Conservation (phyloP, 2,329 filamentous ascomycete genomes). For the Apiospora marii region DNA sequence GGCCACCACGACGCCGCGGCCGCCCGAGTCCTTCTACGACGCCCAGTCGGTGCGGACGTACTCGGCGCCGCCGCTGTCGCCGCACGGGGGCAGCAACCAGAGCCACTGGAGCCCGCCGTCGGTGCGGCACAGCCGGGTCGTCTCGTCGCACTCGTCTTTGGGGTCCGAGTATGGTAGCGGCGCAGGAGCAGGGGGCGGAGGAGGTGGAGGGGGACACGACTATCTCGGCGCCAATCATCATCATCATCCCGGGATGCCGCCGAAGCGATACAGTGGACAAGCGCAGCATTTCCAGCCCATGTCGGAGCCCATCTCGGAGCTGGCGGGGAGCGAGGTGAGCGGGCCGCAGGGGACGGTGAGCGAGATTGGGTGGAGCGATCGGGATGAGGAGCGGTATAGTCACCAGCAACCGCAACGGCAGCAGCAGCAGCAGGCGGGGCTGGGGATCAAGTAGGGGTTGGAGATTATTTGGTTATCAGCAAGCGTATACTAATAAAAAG, state of each 20-base stretch:
- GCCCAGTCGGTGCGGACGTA: background rate
- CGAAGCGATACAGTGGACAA: background rate
- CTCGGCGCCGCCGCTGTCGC: background rate
- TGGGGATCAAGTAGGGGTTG: background rate
- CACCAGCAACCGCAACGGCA: background rate
- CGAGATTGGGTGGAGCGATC: background rate
- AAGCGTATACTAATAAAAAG: too few relatives aligned
- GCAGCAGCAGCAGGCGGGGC: background rate
- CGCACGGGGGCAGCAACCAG: background rate
- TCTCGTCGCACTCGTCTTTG: background rate
- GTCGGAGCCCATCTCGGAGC: background rate
- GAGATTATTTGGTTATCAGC: background rate
- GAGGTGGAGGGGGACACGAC: too few relatives aligned
- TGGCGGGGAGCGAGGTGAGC: background rate
- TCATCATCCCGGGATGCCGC: too few relatives aligned
- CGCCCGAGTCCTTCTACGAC: conserved; percentile 1
- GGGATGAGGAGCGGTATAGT: background rate
- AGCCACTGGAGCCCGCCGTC: conserved; percentile 1
- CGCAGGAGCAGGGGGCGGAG: too few relatives aligned
- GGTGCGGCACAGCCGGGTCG: background rate
- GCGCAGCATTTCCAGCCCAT: background rate
- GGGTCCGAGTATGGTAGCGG: background rate
- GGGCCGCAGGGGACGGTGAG: background rate
- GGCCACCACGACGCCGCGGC: background rate
- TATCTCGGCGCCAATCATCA: background rate